phyloP scores from a whole-genome alignment of 176 grass and related monocot genomes.

The Rhynchospora tenuis region DNA sequence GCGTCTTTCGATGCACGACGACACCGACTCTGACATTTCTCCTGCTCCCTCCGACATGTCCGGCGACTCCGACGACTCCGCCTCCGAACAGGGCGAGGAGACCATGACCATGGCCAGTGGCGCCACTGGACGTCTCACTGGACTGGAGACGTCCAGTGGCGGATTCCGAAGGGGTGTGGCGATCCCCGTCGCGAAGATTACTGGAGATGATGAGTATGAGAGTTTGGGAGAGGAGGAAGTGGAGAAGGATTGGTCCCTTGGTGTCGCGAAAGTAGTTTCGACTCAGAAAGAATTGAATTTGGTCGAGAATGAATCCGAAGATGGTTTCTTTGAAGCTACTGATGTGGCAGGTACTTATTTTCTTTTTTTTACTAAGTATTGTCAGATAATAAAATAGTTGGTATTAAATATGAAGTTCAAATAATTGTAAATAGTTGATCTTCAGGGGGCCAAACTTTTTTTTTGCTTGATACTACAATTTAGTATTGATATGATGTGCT shows the following conservation, averaged over 20 bases:
- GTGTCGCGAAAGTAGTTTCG: slow-evolving; percentile 2
- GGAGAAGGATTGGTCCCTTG: not conserved
- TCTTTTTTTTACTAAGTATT: too few species aligned
- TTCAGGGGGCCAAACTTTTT: not conserved
- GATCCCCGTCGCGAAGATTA: slow-evolving; percentile 11
- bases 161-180: not conserved
- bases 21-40: slow-evolving; percentile 24
- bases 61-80: not conserved
- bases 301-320: not conserved
- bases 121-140: not conserved
- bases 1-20: slow-evolving; percentile 6
- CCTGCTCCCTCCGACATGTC: slow-evolving; percentile 4
- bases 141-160: not conserved
- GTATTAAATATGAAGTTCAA: not conserved
- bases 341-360: not conserved
- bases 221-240: not conserved
- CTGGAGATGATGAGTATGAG: slow-evolving; percentile 6
- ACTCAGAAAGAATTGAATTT: slow-evolving; percentile 6
- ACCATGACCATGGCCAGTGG: not conserved
- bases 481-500: not conserved
- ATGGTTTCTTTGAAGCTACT: slow-evolving; percentile 3
- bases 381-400: not conserved
- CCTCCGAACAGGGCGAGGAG: slow-evolving; percentile 4
- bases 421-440: not conserved
- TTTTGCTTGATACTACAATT: not conserved